Evolutionary conservation across 768 basidiomycete genomes (phyloP).

Genomic region (Pleurotus giganteus): DNA sequence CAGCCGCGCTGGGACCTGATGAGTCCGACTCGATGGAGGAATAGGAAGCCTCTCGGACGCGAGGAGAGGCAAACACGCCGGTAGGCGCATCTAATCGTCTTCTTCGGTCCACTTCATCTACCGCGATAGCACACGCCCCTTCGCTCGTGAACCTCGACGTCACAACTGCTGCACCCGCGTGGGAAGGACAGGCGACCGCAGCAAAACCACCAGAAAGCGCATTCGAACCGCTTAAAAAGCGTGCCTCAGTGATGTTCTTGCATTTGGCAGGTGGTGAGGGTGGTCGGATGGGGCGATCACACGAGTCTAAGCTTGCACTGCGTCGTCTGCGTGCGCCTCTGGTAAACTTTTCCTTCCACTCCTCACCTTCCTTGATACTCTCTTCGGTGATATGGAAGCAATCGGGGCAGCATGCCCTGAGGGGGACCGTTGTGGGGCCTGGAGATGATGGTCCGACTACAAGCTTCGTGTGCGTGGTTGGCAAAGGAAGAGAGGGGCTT

Average conservation of each 20-base stretch:
- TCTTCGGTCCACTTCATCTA: conserved; percentile 66
- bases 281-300: conserved; percentile 20
- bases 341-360: conserved; percentile 65
- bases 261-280: conserved; percentile 6
- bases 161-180: conserved; percentile 13
- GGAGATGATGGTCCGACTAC: conserved; percentile 15
- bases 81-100: conserved; percentile 40
- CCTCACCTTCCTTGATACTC: conserved; percentile 48
- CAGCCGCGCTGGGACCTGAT: neutral
- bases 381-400: conserved; percentile 62
- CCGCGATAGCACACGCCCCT: conserved; percentile 39
- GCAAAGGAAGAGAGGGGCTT: conserved; percentile 33
- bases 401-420: conserved; percentile 68
- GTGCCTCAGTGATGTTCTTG: neutral
- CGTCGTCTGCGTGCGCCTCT: conserved; percentile 60
- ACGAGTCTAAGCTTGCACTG: conserved; percentile 39
- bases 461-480: conserved; percentile 29
- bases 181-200: conserved; percentile 19
- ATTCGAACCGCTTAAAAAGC: neutral
- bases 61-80: neutral
- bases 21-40: conserved; percentile 7
- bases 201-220: conserved; percentile 22
- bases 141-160: conserved; percentile 9
- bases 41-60: conserved; percentile 9
- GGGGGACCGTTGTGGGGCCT: conserved; percentile 48